Conservation (phyloP, 2,329 filamentous ascomycete genomes). For the Ophiocordyceps camponoti-saundersi region DNA sequence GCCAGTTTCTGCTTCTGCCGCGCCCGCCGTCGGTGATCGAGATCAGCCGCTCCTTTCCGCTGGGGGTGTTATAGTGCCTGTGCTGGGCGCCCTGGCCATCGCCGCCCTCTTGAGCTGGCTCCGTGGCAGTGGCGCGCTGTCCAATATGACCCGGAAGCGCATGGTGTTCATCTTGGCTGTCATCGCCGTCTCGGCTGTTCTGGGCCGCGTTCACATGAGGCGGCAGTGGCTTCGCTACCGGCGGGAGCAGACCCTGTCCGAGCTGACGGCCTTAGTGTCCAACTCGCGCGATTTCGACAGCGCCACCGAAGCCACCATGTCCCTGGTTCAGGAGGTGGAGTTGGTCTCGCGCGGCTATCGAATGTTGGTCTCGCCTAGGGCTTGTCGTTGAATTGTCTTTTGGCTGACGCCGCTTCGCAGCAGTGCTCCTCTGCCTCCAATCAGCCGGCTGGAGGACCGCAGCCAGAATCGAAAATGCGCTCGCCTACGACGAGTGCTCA, state of each 20-base stretch:
- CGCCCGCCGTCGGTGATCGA: conserved; percentile 2
- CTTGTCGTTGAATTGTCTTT: background rate
- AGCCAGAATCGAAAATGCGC: conserved; percentile 64
- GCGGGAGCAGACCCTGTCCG: conserved; percentile 54
- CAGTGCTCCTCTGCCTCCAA: conserved; percentile 79
- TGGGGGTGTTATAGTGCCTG: conserved; percentile 30
- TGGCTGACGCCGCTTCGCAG: conserved; percentile 22
- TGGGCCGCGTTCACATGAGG: conserved; percentile 54
- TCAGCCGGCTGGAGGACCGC: conserved; percentile 76
- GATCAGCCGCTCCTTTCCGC: conserved; percentile 19
- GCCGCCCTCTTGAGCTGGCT: conserved; percentile 61
- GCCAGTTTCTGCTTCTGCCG: conserved; percentile 6
- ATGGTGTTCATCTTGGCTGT: conserved; percentile 29
- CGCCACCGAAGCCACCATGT: conserved; percentile 56
- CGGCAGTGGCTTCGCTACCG: conserved; percentile 71
- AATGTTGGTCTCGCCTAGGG: conserved; percentile 37
- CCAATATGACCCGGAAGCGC: conserved; percentile 38
- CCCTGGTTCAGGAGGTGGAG: conserved; percentile 87
- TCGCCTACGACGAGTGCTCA: conserved; percentile 61
- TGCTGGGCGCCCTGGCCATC: conserved; percentile 39
- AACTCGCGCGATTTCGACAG: conserved; percentile 70
- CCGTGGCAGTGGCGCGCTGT: conserved; percentile 26
- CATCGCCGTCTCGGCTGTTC: conserved; percentile 34
- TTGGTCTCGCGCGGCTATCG: conserved; percentile 81
- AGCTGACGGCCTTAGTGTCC: conserved; percentile 50